phyloP scores from a whole-genome alignment of 352 stramenopile genomes.

The Elongisporangium undulatum region DNA sequence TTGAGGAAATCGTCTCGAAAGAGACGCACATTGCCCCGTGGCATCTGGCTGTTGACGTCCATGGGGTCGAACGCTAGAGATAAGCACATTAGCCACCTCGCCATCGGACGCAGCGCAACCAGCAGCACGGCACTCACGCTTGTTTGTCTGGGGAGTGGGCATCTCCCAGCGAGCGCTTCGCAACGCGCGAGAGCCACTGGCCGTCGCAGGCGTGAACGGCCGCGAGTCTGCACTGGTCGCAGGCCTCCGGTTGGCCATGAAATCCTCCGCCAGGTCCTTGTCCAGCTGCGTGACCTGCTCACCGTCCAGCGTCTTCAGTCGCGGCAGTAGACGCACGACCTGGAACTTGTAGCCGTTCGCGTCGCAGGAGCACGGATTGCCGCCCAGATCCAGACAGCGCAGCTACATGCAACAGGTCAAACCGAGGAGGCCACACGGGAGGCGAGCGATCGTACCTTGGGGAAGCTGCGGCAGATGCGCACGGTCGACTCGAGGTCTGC shows the following conservation, averaged over 20 bases:
- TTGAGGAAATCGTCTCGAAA: constrained; percentile 86
- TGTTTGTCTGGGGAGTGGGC: neutral
- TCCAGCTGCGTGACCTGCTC: constrained; percentile 69
- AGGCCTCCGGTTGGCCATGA: constrained; percentile 12
- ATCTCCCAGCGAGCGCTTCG: constrained; percentile 5
- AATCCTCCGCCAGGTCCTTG: constrained; percentile 71
- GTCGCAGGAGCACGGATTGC: constrained; percentile 65
- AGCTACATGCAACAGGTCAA: constrained; percentile 23
- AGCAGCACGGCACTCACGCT: neutral
- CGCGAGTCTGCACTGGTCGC: constrained; percentile 8
- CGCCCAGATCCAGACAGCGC: constrained; percentile 61
- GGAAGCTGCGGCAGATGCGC: constrained; percentile 44
- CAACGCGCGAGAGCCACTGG: constrained; percentile 1
- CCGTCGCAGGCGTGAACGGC: constrained; percentile 31
- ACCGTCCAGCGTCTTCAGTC: constrained; percentile 67
- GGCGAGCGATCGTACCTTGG: constrained; percentile 26
- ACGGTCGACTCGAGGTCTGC: constrained; percentile 35
- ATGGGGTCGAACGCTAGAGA: constrained; percentile 45
- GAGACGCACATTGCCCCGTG: constrained; percentile 67
- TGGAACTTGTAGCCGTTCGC: constrained; percentile 72
- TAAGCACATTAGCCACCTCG: neutral
- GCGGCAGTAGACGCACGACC: constrained; percentile 49
- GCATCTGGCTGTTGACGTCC: constrained; percentile 44
- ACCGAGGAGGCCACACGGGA: neutral
- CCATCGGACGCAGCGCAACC: neutral